Base-by-base conservation (phyloP, 306 rosid species). In the Urtica urens region DNA sequence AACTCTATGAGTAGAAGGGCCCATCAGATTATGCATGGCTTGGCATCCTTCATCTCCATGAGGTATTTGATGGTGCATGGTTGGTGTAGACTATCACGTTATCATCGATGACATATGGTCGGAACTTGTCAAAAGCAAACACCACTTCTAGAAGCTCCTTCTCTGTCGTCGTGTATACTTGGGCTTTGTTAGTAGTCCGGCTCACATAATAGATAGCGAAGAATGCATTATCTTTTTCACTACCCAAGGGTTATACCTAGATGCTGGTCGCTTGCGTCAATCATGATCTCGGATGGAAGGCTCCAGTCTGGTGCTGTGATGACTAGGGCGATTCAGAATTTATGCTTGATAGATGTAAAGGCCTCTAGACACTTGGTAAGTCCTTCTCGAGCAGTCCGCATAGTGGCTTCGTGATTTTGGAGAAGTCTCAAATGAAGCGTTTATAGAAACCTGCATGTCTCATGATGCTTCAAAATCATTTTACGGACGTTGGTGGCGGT, bases 71-170 rank as follows among this genome's bases (percentile, higher is more conserved):
- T 2, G n/a, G n/a, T n/a, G n/a, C n/a, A n/a, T n/a, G n/a, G n/a
- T n/a, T n/a, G n/a, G n/a, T n/a, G n/a, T 1, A 2, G 0, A 3
- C 4, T 3, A 2, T 35, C 1, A 9, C n/a, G 1, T 1, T 1
- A 10, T 13, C 2, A 2, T 16, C 40, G n/a, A 35, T 35, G 0
- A 35, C 11, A 1, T 35, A 3, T 1, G 40, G 10, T 16, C 2
- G 10, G 0, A 35, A 35, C 11, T 35, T 35, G 1, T 35, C 40
- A 35, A 35, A 9, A 35, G 2, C 40, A 35, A 35, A 9, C n/a
- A n/a, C n/a, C n/a, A n/a, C n/a, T n/a, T 1, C 6, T 16, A 4
- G n/a, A 9, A 35, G 40, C 2, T 4, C 11, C 40, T 35, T 9
- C 10, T 35, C n/a, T 4, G 3, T 35, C 3, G n/a, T n/a, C n/a